Evolutionary conservation across 1,284 basidiomycete genomes (phyloP), one percentile per base, ranked within the genome.

Genomic region (Trametes versicolor): DNA sequence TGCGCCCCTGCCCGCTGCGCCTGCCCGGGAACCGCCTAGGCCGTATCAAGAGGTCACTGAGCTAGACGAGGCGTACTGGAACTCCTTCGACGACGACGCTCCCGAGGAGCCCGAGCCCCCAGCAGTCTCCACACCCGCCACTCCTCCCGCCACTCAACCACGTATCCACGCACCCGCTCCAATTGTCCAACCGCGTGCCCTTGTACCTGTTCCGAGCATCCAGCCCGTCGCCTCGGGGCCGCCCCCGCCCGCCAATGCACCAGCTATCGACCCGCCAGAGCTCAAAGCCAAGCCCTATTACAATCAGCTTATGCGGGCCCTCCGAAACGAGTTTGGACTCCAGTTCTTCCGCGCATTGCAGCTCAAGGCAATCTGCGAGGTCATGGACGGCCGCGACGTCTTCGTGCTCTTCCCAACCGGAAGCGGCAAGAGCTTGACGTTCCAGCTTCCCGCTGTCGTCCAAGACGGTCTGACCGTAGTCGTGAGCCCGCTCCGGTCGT

Each of bases 351-450:
- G 97, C 17, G 80, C 78, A 5, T 94, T 98, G 75, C 98, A 99
- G 76, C 85, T 95, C 43, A 91, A 95, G 73, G 96, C 94, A 0
- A 94, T 99, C 71, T 87, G 89, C 56, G 91, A 91, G 3, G 91
- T 93, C 0, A 82, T 99, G 76, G 81, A 83, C 0, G 96, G 93
- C 2, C 85, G 84, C 54, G 97, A 99, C 73, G 95, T 96, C 15
- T 96, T 99, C 71, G 94, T 98, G 21, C 85, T 99, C 7, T 97
- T 99, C 90, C 97, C 98, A 0, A 99, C 97, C 0, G 97, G 97
- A 32, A 97, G 97, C 7, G 97, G 97, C 0, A 99, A 99, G 80
- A 92, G 90, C 72, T 80, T 96, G 48, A 95, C 93, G 70, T 96
- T 88, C 72, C 91, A 93, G 73, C 86, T 99, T 0, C 97, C 97